Evolutionary conservation across 345 rosid species (phyloP), one percentile per base, ranked within the genome.

Genomic region (Cardamine occulta): DNA sequence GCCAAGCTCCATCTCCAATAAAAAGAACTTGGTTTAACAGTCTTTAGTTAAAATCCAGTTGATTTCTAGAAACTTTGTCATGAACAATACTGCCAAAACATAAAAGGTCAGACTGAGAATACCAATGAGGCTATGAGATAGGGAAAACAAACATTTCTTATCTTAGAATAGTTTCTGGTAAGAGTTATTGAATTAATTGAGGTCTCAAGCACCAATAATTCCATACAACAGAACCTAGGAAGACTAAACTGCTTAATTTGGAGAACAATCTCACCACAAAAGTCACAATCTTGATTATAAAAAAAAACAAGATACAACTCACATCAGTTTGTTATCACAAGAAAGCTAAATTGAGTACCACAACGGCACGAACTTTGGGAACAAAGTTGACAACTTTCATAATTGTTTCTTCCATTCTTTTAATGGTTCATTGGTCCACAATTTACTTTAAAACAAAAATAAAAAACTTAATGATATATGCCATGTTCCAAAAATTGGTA

Each of bases 61-160:
- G 14, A 53, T 18, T 19, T 39, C 62, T 31, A 1, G 47, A 40
- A 40, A 40, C 47, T 40, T 42, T 42, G 17, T 42, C 47, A 42
- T 61, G 69, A 61, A 68, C 74, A 68, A 64, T 75, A 67, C 63
- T 51, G 63, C 80, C 74, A 76, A 69, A 68, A 52, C 21, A 35
- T 9, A 40, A 60, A 17, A 60, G 62, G 54, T 51, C 69, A 18
- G 61, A 52, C 21, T 76, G 60, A 37, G 80, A 45, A 70, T 63
- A 56, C 80, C 80, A 68, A 53, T 21, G 54, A 58, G 8, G 34
- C 62, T 13, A 75, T 29, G 18, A 75, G 18, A 23, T 28, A 32
- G 28, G 15, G 8, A 45, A 39, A 55, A 56, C 47, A 65, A 48
- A 4, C 15, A 74, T 9, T 17, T 57, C 42, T 48, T 48, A 57